These are phyloP conservation scores for Skeletonema costatum DNA, from an alignment of 108 stramenopile species.

Conservation along the genomic window DNA sequence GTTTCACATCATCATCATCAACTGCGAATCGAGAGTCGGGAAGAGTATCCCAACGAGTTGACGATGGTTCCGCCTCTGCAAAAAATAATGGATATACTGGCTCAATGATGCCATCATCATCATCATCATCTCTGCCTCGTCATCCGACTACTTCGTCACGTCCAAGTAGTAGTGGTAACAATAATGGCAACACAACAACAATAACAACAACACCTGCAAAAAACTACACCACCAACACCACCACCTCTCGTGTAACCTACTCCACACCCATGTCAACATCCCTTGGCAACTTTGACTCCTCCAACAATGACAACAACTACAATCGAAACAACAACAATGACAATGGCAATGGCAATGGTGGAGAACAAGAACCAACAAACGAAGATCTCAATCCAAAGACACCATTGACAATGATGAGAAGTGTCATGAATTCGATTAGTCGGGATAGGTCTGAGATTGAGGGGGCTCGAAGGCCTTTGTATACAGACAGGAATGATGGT, in stretches of 20 bases:
- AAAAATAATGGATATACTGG: too few relatives aligned
- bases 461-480: constrained; percentile 5
- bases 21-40: too few relatives aligned
- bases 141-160: too few relatives aligned
- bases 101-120: too few relatives aligned
- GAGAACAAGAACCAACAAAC: neutral
- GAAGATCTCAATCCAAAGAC: constrained; percentile 24
- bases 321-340: neutral
- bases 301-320: neutral
- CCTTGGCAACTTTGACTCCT: neutral
- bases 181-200: neutral
- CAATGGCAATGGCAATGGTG: neutral
- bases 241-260: neutral
- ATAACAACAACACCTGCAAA: neutral
- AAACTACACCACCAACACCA: neutral
- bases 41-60: too few relatives aligned
- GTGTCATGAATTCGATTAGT: constrained; percentile 20
- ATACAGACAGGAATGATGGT: neutral
- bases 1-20: too few relatives aligned
- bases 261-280: constrained; percentile 1
- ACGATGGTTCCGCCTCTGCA: too few relatives aligned
- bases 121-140: too few relatives aligned
- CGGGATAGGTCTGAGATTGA: constrained; percentile 36
- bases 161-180: neutral
- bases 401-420: constrained; percentile 40